A percentile compares a stretch with the other conserved stretches of the same genome.
Conservation (phyloP, 257 asterid species). For the Linaria vulgaris region DNA sequence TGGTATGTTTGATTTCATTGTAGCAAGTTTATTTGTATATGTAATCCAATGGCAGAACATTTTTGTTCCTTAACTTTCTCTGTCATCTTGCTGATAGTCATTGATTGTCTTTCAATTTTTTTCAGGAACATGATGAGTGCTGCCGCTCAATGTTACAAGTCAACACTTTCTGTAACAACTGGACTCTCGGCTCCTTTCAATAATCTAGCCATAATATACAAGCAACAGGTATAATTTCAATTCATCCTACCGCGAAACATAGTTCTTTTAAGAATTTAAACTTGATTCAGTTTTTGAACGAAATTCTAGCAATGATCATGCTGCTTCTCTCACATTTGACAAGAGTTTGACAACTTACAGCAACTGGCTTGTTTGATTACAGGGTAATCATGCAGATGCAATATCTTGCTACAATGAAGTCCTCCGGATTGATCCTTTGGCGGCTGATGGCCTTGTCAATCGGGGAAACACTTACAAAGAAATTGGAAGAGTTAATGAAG, state of each 20-base stretch:
- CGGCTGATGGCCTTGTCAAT: conserved; percentile 97
- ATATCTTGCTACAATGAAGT: conserved; percentile 96
- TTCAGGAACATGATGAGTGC: conserved; percentile 92
- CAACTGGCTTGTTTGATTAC: conserved; percentile 25
- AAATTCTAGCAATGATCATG: too few species aligned
- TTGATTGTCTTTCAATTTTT: conserved; percentile 2
- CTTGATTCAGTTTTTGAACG: too few species aligned
- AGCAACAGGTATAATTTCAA: conserved; percentile 69
- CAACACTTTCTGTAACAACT: conserved; percentile 82
- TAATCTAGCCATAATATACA: conserved; percentile 89
- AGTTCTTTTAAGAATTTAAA: too few species aligned
- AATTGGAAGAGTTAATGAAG: conserved; percentile 93
- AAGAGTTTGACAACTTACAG: too few species aligned
- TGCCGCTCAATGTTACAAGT: conserved; percentile 96
- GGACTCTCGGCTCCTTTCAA: conserved; percentile 98
- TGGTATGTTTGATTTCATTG: conserved; percentile 54
- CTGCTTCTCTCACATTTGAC: too few species aligned
- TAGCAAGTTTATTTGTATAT: neutral
- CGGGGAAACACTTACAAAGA: conserved; percentile 97
- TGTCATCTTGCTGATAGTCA: conserved; percentile 17
- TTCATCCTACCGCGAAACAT: neutral
- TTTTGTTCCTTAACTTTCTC: neutral
- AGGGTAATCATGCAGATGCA: conserved; percentile 97
- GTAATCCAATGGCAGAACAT: neutral
- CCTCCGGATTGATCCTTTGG: conserved; percentile 89